Conservation (phyloP, 2,329 filamentous ascomycete species). For the Herpotrichia juniperi region DNA sequence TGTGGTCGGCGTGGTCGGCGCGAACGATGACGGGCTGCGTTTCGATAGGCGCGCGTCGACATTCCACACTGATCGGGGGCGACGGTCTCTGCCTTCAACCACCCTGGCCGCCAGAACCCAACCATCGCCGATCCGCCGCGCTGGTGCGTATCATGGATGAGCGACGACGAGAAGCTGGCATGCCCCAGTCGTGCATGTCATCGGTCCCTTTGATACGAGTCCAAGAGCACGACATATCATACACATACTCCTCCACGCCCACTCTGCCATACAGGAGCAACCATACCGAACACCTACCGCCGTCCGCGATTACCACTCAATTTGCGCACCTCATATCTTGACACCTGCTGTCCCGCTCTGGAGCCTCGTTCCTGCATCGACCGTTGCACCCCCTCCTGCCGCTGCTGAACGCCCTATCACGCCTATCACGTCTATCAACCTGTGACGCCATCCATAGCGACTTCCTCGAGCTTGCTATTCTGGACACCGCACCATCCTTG, state of each 20-base stretch:
- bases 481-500: neutral
- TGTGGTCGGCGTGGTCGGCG: slow-evolving; percentile 5
- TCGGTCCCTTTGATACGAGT: neutral
- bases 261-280: neutral
- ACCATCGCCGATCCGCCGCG: slow-evolving; percentile 1
- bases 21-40: slow-evolving; percentile 8
- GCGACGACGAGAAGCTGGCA: neutral
- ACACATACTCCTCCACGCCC: neutral
- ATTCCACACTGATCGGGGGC: neutral
- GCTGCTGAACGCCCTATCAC: no score
- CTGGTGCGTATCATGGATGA: slow-evolving; percentile 1
- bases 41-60: slow-evolving; percentile 11
- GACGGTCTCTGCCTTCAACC: neutral
- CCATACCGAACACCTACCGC: neutral
- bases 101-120: neutral
- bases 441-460: no score
- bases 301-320: neutral
- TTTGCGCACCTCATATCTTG: neutral
- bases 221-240: neutral
- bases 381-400: neutral
- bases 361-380: neutral
- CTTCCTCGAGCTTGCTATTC: no score
- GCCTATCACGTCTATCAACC: neutral
- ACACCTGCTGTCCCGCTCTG: neutral
- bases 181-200: slow-evolving; percentile 1